Base-by-base conservation (phyloP, 2,329 filamentous ascomycete species). In the Tolypocladium paradoxum region DNA sequence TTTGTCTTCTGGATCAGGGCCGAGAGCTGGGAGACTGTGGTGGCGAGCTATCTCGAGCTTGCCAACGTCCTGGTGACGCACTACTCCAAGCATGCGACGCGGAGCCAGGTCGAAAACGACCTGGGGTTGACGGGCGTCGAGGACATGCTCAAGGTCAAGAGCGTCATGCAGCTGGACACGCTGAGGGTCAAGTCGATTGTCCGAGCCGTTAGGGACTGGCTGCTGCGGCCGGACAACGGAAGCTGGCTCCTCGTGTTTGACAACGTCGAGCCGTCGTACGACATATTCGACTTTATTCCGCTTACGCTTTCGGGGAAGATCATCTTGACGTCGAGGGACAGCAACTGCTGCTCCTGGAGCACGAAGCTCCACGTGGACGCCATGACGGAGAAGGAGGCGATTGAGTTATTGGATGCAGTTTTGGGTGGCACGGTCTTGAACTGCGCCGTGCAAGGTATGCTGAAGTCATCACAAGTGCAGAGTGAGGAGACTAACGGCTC, bases 1-100 rank as follows among this genome's bases (percentile, higher is more conserved):
- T 63, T 62, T 29, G 58, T 63, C 14, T 62, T 62, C 45, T 64
- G 62, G 61, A 54, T 64, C 16, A 58, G 57, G 50, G 56, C 61
- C 2, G 61, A 62, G 35, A 63, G 61, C 48, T 60, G 62, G 60
- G 57, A 63, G 53, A 64, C 61, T 1, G 57, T 57, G 20, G 57
- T 59, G 31, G 55, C 60, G 12, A 63, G 62, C 54, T 64, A 62
- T 38, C 51, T 64, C 6, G 55, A 62, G 31, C 58, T 64, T 49
- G 62, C 60, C 49, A 55, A 55, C 29, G 51, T 47, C 7, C 36
- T 64, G 6, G 55, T 63, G 4, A 22, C 52, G 8, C 55, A 61
- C 40, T 63, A 64, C 40, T 56, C 61, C 20, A 54, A 50, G n/a
- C 46, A 57, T 11, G 48, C 50, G 22, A 43, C 57, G 29, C 51